Evolutionary conservation across 2,329 filamentous ascomycete genomes (phyloP).

Genomic region (Fusarium sp.): DNA sequence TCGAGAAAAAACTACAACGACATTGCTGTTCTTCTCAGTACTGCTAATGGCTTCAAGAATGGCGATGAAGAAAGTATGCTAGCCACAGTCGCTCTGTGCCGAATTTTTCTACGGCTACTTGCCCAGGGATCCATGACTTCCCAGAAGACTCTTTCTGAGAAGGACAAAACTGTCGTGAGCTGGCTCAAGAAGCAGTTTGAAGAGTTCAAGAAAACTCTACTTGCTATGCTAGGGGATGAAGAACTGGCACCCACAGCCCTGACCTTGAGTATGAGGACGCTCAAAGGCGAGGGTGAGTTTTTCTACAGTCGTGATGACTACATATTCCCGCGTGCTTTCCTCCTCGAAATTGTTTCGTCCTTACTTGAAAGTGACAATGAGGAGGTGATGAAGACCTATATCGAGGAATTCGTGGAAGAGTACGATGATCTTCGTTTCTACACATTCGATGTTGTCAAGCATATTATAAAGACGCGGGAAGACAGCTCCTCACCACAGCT

Average conservation of each 20-base stretch:
- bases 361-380: slow-evolving; percentile 70
- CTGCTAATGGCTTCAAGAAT: slow-evolving; percentile 60
- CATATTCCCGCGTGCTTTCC: slow-evolving; percentile 75
- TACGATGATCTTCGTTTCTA: slow-evolving; percentile 89
- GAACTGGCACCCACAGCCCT: slow-evolving; percentile 77
- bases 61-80: slow-evolving; percentile 68
- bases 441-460: slow-evolving; percentile 77
- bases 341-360: slow-evolving; percentile 72
- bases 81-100: slow-evolving; percentile 83
- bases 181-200: slow-evolving; percentile 83
- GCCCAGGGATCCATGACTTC: slow-evolving; percentile 77
- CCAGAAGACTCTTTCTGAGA: slow-evolving; percentile 74
- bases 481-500: slow-evolving; percentile 45
- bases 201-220: slow-evolving; percentile 75
- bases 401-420: slow-evolving; percentile 80
- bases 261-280: slow-evolving; percentile 82
- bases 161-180: slow-evolving; percentile 77
- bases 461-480: slow-evolving; percentile 45
- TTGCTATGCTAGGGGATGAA: slow-evolving; percentile 71
- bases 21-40: slow-evolving; percentile 77
- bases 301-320: slow-evolving; percentile 71
- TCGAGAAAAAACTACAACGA: slow-evolving; percentile 94
- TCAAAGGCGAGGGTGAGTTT: slow-evolving; percentile 81
- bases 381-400: slow-evolving; percentile 76
- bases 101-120: slow-evolving; percentile 85